Conservation (phyloP, 306 rosid genomes). For the Vigna trinervia region DNA sequence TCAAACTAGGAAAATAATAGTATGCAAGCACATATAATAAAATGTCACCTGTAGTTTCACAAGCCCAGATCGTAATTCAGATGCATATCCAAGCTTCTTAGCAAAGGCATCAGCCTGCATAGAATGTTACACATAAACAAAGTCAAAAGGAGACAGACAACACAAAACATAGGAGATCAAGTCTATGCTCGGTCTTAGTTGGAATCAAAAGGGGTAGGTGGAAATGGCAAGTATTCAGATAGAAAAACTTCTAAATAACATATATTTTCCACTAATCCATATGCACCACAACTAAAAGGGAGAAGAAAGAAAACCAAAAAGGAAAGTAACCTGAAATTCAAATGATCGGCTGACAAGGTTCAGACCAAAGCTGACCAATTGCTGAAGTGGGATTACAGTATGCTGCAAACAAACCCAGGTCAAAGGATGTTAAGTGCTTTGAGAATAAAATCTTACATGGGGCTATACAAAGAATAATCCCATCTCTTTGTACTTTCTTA, state of each 20-base stretch:
- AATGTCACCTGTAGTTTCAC: conserved; percentile 82
- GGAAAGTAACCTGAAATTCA: conserved; percentile 79
- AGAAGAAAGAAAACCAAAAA: conserved; percentile 17
- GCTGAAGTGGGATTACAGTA: conserved; percentile 89
- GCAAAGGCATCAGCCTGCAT: conserved; percentile 92
- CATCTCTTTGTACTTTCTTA: too few species aligned
- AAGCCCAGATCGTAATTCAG: conserved; percentile 70
- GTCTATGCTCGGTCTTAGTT: conserved; percentile 17
- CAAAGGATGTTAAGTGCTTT: conserved; percentile 31
- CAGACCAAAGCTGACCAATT: conserved; percentile 86
- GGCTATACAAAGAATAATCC: background rate
- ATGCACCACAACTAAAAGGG: background rate
- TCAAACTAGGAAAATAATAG: conserved; percentile 14
- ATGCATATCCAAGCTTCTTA: conserved; percentile 79
- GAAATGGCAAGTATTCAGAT: conserved; percentile 11
- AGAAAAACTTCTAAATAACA: background rate
- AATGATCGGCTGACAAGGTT: conserved; percentile 93
- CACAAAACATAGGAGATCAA: background rate
- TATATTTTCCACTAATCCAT: conserved; percentile 12
- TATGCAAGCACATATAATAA: conserved; percentile 7
- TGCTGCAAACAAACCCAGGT: conserved; percentile 68
- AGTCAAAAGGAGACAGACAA: background rate
- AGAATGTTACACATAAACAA: conserved; percentile 18
- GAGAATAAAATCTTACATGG: conserved; percentile 6
- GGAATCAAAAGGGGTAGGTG: conserved; percentile 9